phyloP scores from a whole-genome alignment of 352 stramenopile species.

The Pilasporangium apinafurcum region DNA sequence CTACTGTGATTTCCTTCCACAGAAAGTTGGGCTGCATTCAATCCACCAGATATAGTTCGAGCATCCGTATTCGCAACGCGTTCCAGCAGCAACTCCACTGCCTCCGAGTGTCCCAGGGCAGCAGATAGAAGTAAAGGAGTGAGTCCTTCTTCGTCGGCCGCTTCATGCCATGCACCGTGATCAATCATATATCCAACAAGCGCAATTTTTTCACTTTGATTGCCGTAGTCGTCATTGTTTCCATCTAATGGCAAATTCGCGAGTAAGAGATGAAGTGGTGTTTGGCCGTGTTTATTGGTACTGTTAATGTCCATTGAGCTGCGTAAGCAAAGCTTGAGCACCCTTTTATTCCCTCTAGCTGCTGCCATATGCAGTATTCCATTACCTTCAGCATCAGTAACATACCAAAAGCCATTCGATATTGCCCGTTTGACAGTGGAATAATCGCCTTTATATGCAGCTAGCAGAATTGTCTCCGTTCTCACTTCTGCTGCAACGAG shows the following conservation, averaged over 20 bases:
- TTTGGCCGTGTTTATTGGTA: constrained; percentile 47
- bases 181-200: constrained; percentile 82
- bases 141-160: constrained; percentile 45
- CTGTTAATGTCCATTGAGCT: constrained; percentile 66
- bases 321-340: constrained; percentile 81
- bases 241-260: constrained; percentile 31
- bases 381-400: constrained; percentile 54
- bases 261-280: constrained; percentile 66
- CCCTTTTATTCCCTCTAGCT: constrained; percentile 56
- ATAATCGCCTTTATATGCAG: constrained; percentile 72
- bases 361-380: constrained; percentile 66
- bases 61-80: constrained; percentile 50
- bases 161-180: constrained; percentile 78
- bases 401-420: constrained; percentile 34
- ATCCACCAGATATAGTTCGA: constrained; percentile 14
- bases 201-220: constrained; percentile 31
- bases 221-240: neutral
- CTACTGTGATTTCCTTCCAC: constrained; percentile 53
- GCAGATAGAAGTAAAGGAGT: constrained; percentile 60
- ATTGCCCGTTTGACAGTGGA: constrained; percentile 55
- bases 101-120: constrained; percentile 50
- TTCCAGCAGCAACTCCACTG: constrained; percentile 64
- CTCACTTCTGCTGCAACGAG: constrained; percentile 23
- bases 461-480: constrained; percentile 55
- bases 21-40: constrained; percentile 49